phyloP scores from a whole-genome alignment of 371 early-diverging fungal genomes.

The Circinella minor region DNA sequence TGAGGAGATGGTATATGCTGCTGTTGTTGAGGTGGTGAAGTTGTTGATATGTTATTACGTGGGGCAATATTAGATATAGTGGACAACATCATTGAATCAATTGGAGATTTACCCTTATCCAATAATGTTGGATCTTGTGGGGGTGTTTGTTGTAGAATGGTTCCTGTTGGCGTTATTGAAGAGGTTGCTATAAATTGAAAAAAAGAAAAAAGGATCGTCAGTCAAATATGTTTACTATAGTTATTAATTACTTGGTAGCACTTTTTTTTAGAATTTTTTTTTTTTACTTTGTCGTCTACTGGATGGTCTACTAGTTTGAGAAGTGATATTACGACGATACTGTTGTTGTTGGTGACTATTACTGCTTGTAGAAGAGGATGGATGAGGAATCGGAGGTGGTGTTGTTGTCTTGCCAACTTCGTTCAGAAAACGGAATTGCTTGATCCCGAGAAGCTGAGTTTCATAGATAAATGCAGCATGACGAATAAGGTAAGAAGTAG shows the following conservation, averaged over 20 bases:
- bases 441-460: constrained; percentile 65
- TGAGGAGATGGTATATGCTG: too few species aligned
- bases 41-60: not conserved
- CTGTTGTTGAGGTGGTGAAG: too few species aligned
- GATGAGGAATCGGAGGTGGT: constrained; percentile 6
- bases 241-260: too few species aligned
- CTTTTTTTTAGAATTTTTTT: not conserved
- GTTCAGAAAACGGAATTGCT: constrained; percentile 53
- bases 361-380: constrained; percentile 12
- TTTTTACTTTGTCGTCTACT: constrained; percentile 18
- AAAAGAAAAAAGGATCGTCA: not conserved
- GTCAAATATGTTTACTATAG: not conserved
- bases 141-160: not conserved
- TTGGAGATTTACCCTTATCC: constrained; percentile 1
- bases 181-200: not conserved
- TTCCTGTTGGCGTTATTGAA: constrained; percentile 4
- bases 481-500: constrained; percentile 59
- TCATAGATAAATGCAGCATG: constrained; percentile 67
- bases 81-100: constrained; percentile 33
- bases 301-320: constrained; percentile 10
- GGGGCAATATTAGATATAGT: constrained; percentile 34
- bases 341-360: not conserved
- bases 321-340: not conserved
- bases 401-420: constrained; percentile 29
- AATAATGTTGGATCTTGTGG: not conserved